phyloP scores from a whole-genome alignment of 176 grass and related monocot genomes.

The Aegilops longissima region DNA sequence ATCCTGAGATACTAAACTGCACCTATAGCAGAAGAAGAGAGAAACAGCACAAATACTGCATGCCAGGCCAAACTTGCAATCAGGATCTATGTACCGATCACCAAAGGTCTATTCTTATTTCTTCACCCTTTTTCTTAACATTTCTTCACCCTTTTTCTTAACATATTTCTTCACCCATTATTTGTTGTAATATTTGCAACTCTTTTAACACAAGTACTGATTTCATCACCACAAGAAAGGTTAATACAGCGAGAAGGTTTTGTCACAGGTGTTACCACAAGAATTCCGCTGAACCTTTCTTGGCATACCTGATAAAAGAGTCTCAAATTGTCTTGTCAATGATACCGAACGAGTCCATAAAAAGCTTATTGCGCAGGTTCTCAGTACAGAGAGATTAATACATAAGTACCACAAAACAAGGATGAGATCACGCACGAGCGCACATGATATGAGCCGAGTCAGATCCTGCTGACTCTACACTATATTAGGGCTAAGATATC shows the following conservation, averaged over 20 bases:
- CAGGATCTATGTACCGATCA: no score
- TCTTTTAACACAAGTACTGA: no score
- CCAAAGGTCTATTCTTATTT: not conserved
- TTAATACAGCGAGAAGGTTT: no score
- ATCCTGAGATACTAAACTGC: no score
- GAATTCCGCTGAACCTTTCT: not conserved
- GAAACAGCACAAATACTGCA: no score
- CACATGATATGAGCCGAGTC: slow-evolving; percentile 30
- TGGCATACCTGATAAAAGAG: not conserved
- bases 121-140: no score
- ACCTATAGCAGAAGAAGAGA: no score
- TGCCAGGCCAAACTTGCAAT: no score
- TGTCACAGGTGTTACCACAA: not conserved
- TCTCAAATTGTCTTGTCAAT: not conserved
- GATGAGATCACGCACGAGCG: slow-evolving; percentile 4
- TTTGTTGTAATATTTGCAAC: no score
- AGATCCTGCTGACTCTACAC: slow-evolving; percentile 49
- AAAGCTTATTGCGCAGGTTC: slow-evolving; percentile 23
- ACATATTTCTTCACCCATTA: no score
- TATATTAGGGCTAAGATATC: slow-evolving; percentile 40
- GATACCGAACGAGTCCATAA: not conserved
- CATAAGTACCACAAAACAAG: slow-evolving; percentile 24
- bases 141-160: not conserved
- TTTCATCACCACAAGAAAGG: no score
- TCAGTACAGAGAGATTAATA: slow-evolving; percentile 20